Evolutionary conservation across 164 flowering plant species (phyloP).

Genomic region (Berberis vulgaris): DNA sequence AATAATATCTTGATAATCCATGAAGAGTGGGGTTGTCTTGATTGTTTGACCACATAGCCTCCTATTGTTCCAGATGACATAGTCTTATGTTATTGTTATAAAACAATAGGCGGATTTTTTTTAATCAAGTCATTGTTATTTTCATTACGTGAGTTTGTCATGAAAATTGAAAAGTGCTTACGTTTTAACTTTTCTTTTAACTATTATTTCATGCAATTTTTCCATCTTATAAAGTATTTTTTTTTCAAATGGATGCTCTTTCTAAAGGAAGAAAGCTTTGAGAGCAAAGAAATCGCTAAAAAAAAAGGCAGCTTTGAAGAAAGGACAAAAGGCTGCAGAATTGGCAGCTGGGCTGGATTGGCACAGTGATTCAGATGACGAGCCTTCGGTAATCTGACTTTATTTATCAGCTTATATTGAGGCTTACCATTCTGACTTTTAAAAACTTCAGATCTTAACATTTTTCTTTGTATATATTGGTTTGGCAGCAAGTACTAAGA

Average conservation of each 20-base stretch:
- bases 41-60: no score
- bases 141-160: no score
- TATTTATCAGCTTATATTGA: neutral
- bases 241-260: neutral
- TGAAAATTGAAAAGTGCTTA: no score
- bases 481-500: conserved; percentile 27
- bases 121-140: no score
- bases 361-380: conserved; percentile 68
- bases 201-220: neutral
- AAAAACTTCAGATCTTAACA: neutral
- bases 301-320: conserved; percentile 38
- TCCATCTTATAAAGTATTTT: neutral
- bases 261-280: conserved; percentile 47
- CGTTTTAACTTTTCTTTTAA: neutral
- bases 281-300: conserved; percentile 62
- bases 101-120: no score
- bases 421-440: neutral
- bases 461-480: conserved; percentile 1
- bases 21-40: no score
- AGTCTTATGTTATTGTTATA: no score
- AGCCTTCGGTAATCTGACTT: conserved; percentile 30
- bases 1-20: no score
- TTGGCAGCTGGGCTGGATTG: conserved; percentile 71
- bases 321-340: conserved; percentile 59
- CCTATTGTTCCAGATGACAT: no score